These are phyloP conservation scores for Amphicarpaea edgeworthii DNA, from an alignment of 306 rosid genomes.

Conservation along the genomic window DNA sequence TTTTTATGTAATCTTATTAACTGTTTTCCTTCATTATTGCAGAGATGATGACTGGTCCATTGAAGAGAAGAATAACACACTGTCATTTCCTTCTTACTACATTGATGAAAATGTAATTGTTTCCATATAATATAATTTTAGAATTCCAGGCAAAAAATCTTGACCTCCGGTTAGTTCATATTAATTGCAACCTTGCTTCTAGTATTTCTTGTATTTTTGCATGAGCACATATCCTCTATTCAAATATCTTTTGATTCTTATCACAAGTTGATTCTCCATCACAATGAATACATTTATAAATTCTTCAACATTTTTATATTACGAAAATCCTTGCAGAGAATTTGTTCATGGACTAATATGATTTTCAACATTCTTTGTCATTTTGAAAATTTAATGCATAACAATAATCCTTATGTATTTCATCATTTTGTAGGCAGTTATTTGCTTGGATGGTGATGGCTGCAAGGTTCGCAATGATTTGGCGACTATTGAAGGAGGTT, in stretches of 20 bases:
- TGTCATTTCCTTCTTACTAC: constrained; percentile 94
- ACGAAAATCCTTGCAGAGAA: constrained; percentile 37
- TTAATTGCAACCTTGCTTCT: constrained; percentile 37
- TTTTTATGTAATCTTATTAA: constrained; percentile 43
- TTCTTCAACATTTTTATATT: constrained; percentile 12
- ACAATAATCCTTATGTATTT: constrained; percentile 53
- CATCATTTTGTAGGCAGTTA: constrained; percentile 83
- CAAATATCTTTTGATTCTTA: constrained; percentile 28
- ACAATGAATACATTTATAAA: constrained; percentile 26
- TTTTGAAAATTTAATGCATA: constrained; percentile 36
- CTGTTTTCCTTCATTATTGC: constrained; percentile 58
- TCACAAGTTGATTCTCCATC: constrained; percentile 27
- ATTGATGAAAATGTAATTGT: constrained; percentile 95
- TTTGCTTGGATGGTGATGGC: constrained; percentile 94
- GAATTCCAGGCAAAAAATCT: constrained; percentile 37
- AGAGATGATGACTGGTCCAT: constrained; percentile 93
- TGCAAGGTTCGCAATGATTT: constrained; percentile 86
- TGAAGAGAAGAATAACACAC: constrained; percentile 80
- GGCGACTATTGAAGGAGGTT: constrained; percentile 65
- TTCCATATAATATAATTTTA: constrained; percentile 33
- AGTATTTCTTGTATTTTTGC: constrained; percentile 33
- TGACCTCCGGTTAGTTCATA: constrained; percentile 32
- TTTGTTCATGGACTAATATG: constrained; percentile 17
- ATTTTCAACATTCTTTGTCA: constrained; percentile 16
- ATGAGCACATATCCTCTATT: neutral